Percentiles rank a stretch among this genome's conserved stretches.
Evolutionary conservation across 2,329 filamentous ascomycete genomes (phyloP).

Genomic region (Cercospora sesami): DNA sequence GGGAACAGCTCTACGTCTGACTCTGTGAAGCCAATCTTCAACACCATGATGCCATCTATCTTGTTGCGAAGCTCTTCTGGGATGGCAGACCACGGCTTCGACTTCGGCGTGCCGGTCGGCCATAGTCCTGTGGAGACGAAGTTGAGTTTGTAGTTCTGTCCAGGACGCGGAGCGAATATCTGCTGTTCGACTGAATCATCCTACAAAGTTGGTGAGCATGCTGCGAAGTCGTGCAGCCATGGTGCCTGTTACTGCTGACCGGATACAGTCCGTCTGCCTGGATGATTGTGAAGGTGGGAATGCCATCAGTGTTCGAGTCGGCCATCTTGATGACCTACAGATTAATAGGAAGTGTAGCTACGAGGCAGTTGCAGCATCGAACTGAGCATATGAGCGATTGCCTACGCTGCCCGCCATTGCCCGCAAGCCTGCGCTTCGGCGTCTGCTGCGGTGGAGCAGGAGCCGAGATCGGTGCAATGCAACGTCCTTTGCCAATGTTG

Average conservation of each 20-base stretch:
- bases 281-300: conserved; percentile 36
- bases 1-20: conserved; percentile 35
- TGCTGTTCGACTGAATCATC: conserved; percentile 32
- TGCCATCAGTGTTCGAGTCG: background rate
- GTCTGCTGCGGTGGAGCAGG: conserved; percentile 2
- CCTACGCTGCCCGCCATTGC: conserved; percentile 9
- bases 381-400: background rate
- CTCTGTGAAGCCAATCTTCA: conserved; percentile 35
- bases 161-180: conserved; percentile 32
- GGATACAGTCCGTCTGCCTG: conserved; percentile 36
- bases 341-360: background rate
- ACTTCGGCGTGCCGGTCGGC: conserved; percentile 28
- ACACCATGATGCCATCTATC: conserved; percentile 35
- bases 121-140: conserved; percentile 30
- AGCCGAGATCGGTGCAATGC: background rate
- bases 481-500: background rate
- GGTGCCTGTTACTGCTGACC: conserved; percentile 12
- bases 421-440: background rate
- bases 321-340: background rate
- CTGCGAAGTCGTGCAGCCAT: background rate
- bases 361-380: background rate
- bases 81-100: conserved; percentile 35
- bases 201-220: conserved; percentile 15
- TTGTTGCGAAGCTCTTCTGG: conserved; percentile 32
- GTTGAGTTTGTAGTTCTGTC: conserved; percentile 32